These are phyloP conservation scores for Myxozyma mucilagina DNA, from an alignment of 805 yeast genomes.

Conservation along the genomic window DNA sequence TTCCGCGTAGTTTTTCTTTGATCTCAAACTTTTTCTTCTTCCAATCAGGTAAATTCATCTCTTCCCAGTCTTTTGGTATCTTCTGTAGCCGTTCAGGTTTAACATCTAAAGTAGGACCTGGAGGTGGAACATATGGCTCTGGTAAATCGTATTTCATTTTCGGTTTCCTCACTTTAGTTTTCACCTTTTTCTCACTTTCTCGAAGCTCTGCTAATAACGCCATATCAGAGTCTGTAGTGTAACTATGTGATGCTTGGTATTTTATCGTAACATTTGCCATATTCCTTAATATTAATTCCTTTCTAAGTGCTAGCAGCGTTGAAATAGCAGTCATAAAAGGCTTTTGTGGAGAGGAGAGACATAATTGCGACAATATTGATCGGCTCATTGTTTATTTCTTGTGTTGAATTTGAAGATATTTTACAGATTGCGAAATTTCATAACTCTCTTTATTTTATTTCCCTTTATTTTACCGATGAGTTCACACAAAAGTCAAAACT, in stretches of 20 bases:
- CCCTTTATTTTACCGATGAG: too few relatives aligned
- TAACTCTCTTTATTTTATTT: too few relatives aligned
- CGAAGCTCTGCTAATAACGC: neutral
- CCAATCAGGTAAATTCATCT: conserved; percentile 61
- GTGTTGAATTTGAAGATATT: too few relatives aligned
- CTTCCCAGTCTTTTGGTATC: conserved; percentile 52
- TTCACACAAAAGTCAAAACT: too few relatives aligned
- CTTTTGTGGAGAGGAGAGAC: too few relatives aligned
- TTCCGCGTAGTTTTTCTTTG: conserved; percentile 57
- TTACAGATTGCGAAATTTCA: too few relatives aligned
- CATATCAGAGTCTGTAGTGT: neutral
- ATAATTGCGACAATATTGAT: too few relatives aligned
- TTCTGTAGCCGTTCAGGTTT: neutral
- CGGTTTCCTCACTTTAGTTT: neutral
- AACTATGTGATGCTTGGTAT: neutral
- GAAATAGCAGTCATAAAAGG: too few relatives aligned
- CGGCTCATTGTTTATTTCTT: too few relatives aligned
- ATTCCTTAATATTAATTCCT: too few relatives aligned
- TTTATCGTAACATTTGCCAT: neutral
- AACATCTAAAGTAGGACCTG: conserved; percentile 1
- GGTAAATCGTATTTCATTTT: conserved; percentile 4
- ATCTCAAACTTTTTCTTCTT: conserved; percentile 64
- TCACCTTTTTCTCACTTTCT: neutral
- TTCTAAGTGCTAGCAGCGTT: too few relatives aligned
- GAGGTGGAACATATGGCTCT: conserved; percentile 13